Evolutionary conservation across 2,329 filamentous ascomycete genomes (phyloP), one percentile per base, ranked within the genome.

Genomic region (Fusarium austroafricanum): DNA sequence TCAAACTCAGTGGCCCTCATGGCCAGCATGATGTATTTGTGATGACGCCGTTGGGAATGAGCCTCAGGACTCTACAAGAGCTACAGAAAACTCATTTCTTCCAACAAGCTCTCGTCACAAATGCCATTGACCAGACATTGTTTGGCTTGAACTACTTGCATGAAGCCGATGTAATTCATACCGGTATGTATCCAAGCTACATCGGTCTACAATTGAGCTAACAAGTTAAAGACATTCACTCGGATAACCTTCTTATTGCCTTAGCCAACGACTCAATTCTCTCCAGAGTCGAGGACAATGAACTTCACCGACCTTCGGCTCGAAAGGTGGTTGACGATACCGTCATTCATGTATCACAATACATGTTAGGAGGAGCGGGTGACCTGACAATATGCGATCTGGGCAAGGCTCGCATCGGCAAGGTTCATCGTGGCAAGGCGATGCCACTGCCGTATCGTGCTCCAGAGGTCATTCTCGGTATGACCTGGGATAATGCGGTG

Each of bases 41-140:
- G 59, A 80, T 73, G 76, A 66, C 23, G 17, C 77, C 80, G 5
- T 65, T 81, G 1, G 79, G 79, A 6, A 79, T 80, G 72, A 81
- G 75, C 55, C 58, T 82, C 11, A 71, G 70, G 20, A 76, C 77
- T 37, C 65, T 82, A 2, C 71, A 76, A 43, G 71, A 77, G n/a
- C 52, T 75, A 42, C 74, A 74, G 28, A 38, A 58, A 61, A 42
- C 54, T 44, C 54, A 57, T 15, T 21, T 70, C 72, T 73, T 81
- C 29, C 60, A 75, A n/a, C 40, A 54, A 14, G 65, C 53, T 1
- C 58, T 80, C 6, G 75, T 76, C 5, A 63, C 46, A 3, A 54
- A n/a, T 2, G 71, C 72, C 20, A 60, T 77, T 12, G 37, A 47
- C 20, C 75, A 75, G 54, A 50, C 64, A 6, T 45, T 76, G 1